Base-by-base conservation (phyloP, 2,329 filamentous ascomycete genomes). In the Arachnomyces sp. region DNA sequence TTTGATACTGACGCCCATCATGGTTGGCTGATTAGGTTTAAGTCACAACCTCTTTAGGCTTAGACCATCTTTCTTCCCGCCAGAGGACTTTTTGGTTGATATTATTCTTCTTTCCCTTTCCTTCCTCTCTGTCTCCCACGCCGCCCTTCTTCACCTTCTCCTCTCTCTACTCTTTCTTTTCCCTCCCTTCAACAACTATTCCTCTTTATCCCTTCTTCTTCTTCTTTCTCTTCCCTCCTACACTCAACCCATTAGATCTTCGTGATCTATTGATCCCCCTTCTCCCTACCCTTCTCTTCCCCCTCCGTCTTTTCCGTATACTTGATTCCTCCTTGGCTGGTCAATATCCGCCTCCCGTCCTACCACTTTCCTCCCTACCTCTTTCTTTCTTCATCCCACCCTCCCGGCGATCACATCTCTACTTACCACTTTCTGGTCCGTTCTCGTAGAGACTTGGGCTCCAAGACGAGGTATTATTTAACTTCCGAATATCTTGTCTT, bases 91-190 rank as follows among this genome's bases (percentile, higher is more conserved):
- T 37, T 48, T 34, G 34, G 45, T 44, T 34, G 41, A 44, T 31
- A 51, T 25, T 46, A 29, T 44, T 45, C 40, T 49, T 49, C 44
- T 36, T 38, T 40, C 39, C 36, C 37, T 47, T 43, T 43, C 33
- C 34, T 38, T 43, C 40, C 38, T 43, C 40, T 38, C 46, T 44
- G 44, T 43, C 46, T 39, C 35, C 42, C 48, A 43, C 50, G 39
- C 46, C 40, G 44, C 35, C 36, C 46, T 67, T 48, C 37, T 68
- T 34, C 35, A 30, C 43, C 34, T 45, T 39, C 39, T 44, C 29
- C 31, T 42, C 38, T 44, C 31, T 40, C 40, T 52, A 54, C 55
- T 49, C 42, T 45, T 47, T 44, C 40, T 48, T 43, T 41, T 39
- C 43, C 44, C 44, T 36, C 39, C 31, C 40, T 40, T 37, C 44